phyloP scores from a whole-genome alignment of 2,329 filamentous ascomycete species.

The Aspergillus awamori region DNA sequence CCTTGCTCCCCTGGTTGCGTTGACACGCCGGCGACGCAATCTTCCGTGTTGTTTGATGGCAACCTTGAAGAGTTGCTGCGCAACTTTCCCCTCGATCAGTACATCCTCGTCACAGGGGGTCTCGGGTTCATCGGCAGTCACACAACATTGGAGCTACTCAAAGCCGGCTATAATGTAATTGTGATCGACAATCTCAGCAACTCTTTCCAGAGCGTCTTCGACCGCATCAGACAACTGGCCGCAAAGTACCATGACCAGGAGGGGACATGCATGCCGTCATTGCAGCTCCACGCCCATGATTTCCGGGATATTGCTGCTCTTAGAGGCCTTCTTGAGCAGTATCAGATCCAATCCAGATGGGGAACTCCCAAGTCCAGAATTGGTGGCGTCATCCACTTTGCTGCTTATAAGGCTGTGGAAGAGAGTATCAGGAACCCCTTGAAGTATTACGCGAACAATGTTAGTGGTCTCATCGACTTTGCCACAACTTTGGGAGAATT shows the following conservation, averaged over 20 bases:
- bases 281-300: conserved; percentile 53
- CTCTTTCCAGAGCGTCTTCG: conserved; percentile 39
- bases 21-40: conserved; percentile 51
- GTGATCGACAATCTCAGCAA: conserved; percentile 49
- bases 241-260: conserved; percentile 41
- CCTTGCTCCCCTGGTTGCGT: conserved; percentile 32
- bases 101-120: conserved; percentile 49
- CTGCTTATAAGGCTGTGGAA: conserved; percentile 67
- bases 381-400: conserved; percentile 69
- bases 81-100: conserved; percentile 42
- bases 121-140: conserved; percentile 49
- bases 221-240: conserved; percentile 39
- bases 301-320: conserved; percentile 51
- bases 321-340: conserved; percentile 47
- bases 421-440: conserved; percentile 65
- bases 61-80: conserved; percentile 46
- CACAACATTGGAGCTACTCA: conserved; percentile 46
- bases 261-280: conserved; percentile 46
- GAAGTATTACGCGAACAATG: conserved; percentile 70
- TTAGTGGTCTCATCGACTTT: conserved; percentile 64
- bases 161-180: conserved; percentile 46
- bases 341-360: conserved; percentile 40
- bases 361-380: conserved; percentile 53
- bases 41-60: conserved; percentile 51
- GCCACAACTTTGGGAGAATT: conserved; percentile 60